Base-by-base conservation (phyloP, 306 rosid genomes). In the Lagenaria siceraria region DNA sequence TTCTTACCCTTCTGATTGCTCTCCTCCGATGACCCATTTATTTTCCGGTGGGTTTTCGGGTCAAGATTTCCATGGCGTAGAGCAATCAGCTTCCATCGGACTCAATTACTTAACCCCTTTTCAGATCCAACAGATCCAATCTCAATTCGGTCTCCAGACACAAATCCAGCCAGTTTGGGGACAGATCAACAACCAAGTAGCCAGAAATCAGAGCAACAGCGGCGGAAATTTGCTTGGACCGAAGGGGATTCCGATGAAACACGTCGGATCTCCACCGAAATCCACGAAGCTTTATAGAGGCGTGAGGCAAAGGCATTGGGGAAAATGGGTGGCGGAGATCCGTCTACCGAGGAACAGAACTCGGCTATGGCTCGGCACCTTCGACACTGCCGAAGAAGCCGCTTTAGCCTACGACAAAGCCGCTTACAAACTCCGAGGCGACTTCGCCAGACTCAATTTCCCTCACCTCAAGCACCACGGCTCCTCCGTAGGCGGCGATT, bases 271-370 rank as follows among this genome's bases (percentile, higher is more conserved):
- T 6, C 82, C 92, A 4, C 79, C 87, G 0, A 96, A 96, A 55
- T 90, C 98, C 69, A 85, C 92, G 0, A 96, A 92, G 88, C 97
- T 96, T 1, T 96, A 96, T 81, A 65, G 99, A 81, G 99, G 99
- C 36, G 99, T 96, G 18, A 78, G 99, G 78, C 98, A 96, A 68
- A 83, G 99, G 54, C 99, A 96, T 80, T 96, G 99, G 99, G 99
- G 99, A 0, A 96, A 96, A 78, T 96, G 99, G 99, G 99, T 96
- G 0, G 99, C 99, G 4, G 99, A 96, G 90, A 96, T 96, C 21
- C 85, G 99, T 10, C 97, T 96, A 1, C 99, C 99, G 0, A 92
- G 88, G 88, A 92, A 96, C 81, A 93, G 99, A 0, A 92, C 98
- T 2, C 85, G 99, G 63, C 97, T 96, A 7, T 96, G 99, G 99